Evolutionary conservation across 805 yeast species (phyloP), one percentile per base, ranked within the genome.

Genomic region (Pichia pseudocactophila): DNA sequence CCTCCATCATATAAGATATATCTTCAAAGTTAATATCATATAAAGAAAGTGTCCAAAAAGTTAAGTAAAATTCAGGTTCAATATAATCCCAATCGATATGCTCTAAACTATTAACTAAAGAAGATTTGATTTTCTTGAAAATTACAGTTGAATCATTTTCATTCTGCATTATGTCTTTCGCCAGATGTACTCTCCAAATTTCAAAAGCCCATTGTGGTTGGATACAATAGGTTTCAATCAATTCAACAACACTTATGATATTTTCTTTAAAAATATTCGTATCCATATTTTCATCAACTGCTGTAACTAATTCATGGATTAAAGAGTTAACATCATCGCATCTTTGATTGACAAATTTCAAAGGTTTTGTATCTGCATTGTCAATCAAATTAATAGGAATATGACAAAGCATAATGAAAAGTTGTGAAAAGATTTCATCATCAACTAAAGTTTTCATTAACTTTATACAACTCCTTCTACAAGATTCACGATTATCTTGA

Each of bases 31-130:
- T 72, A 27, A 88, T 74, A 52, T 88, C 96, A 54, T 82, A 79
- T 7, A 86, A 61, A 0, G 81, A 71, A 28, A 82, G 64, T 47
- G 68, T 75, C 96, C 96, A 89, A 52, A 88, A 89, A 1, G 72
- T 64, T 2, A 66, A 62, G 52, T 71, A 84, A 25, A 86, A 62
- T 0, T 65, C 68, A 12, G 60, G 55, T 2, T 65, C 52, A 2
- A 78, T 39, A 8, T 49, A 30, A 0, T 51, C 34, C 54, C 61
- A 54, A n/a, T 58, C 49, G 11, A 53, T 34, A 3, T 40, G 19
- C 2, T 52, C 43, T 11, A 56, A 18, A 7, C 50, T 37, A 2
- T 40, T 31, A 3, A 51, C 46, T 13, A 59, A 34, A 12, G 50
- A 32, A 1, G 40, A 45, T 13, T 48, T 44, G 2, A 59, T 31